Conservation (phyloP, 257 asterid species). For the Primulina huaijiensis region DNA sequence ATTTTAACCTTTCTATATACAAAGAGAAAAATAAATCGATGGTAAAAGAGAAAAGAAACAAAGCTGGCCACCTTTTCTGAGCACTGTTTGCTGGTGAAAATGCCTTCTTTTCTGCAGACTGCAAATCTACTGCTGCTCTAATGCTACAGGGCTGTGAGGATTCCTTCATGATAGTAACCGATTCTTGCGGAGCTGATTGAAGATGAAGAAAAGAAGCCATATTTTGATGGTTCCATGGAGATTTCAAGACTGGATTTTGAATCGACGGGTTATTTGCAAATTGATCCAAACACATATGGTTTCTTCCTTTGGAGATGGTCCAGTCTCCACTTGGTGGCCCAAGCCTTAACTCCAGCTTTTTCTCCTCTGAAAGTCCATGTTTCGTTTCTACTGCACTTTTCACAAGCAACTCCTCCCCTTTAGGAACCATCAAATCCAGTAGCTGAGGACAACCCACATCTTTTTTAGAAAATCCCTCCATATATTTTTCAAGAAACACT, state of each 20-base stretch:
- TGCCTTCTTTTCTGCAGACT: slow-evolving; percentile 57
- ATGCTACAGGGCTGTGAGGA: slow-evolving; percentile 53
- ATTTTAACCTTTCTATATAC: slow-evolving; percentile 50
- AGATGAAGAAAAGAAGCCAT: slow-evolving; percentile 43
- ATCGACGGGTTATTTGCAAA: slow-evolving; percentile 25
- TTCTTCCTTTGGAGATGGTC: slow-evolving; percentile 31
- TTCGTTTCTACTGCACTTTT: slow-evolving; percentile 33
- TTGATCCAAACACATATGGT: slow-evolving; percentile 28
- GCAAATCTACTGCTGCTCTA: slow-evolving; percentile 39
- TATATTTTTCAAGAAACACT: slow-evolving; percentile 21
- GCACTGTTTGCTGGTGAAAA: slow-evolving; percentile 54
- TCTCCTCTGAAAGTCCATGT: slow-evolving; percentile 52
- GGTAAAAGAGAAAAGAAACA: slow-evolving; percentile 21
- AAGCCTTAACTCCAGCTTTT: slow-evolving; percentile 72
- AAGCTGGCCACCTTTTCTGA: slow-evolving; percentile 74
- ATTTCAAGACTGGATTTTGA: slow-evolving; percentile 20
- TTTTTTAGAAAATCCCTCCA: slow-evolving; percentile 60
- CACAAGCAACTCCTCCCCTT: slow-evolving; percentile 32
- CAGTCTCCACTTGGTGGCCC: slow-evolving; percentile 81
- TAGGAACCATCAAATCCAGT: slow-evolving; percentile 71
- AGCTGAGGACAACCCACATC: slow-evolving; percentile 51
- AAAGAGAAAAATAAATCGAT: slow-evolving; percentile 27
- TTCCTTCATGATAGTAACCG: slow-evolving; percentile 47
- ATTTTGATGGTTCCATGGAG: slow-evolving; percentile 43
- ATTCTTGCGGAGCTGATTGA: slow-evolving; percentile 30